phyloP scores from a whole-genome alignment of 352 stramenopile genomes.

The Thalassiosira ordinaria region DNA sequence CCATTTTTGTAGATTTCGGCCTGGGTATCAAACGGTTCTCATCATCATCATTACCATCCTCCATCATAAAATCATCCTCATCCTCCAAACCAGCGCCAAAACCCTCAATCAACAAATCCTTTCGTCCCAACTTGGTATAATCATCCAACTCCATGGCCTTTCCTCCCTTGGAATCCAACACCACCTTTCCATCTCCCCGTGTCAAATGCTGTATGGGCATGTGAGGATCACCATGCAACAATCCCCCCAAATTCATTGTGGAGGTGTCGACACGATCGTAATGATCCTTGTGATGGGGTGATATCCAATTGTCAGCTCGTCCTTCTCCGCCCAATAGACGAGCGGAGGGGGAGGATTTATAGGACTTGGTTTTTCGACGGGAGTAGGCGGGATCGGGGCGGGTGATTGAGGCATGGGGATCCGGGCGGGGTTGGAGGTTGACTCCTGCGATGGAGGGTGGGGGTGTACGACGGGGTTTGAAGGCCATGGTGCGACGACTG shows the following conservation, averaged over 20 bases:
- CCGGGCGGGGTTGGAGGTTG: slow-evolving; percentile 37
- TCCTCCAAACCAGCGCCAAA: slow-evolving; percentile 1
- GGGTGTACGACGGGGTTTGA: slow-evolving; percentile 49
- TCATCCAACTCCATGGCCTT: slow-evolving; percentile 25
- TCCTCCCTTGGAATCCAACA: slow-evolving; percentile 15
- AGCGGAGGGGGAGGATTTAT: too few species aligned
- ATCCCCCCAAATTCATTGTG: slow-evolving; percentile 31
- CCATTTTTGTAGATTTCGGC: too few species aligned
- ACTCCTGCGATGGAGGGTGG: slow-evolving; percentile 41
- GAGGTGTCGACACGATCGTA: slow-evolving; percentile 43
- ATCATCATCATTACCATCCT: background rate
- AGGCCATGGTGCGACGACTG: slow-evolving; percentile 27
- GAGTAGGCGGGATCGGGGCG: too few species aligned
- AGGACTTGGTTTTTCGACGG: background rate
- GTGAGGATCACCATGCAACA: slow-evolving; percentile 60
- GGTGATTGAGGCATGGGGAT: slow-evolving; percentile 14
- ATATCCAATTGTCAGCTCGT: slow-evolving; percentile 29
- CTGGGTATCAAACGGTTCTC: too few species aligned
- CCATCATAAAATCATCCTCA: background rate
- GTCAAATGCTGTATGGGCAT: slow-evolving; percentile 45
- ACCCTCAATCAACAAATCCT: background rate
- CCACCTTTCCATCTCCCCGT: slow-evolving; percentile 26
- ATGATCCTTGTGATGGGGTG: slow-evolving; percentile 55
- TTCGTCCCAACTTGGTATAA: slow-evolving; percentile 23
- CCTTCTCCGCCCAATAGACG: slow-evolving; percentile 18